Evolutionary conservation across 208 protist genomes (phyloP).

Genomic region (Jaenimonas drosophilae): DNA sequence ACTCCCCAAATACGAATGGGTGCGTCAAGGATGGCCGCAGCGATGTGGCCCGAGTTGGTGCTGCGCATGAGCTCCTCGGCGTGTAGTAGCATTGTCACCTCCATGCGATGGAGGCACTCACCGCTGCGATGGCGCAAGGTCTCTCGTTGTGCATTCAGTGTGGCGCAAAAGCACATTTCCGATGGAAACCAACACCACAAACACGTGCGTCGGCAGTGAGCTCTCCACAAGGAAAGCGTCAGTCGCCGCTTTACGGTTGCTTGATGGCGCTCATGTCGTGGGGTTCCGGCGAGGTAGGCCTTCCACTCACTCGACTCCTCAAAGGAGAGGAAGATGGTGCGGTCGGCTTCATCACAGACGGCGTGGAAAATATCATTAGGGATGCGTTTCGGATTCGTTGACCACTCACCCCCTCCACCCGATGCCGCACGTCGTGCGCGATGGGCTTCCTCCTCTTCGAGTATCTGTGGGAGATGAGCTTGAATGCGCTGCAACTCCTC

Average conservation of each 20-base stretch:
- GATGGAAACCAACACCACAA: slow-evolving; percentile 74
- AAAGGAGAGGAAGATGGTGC: slow-evolving; percentile 47
- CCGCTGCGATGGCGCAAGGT: slow-evolving; percentile 11
- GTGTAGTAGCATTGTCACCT: slow-evolving; percentile 71
- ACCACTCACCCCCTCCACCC: not conserved
- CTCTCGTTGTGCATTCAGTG: slow-evolving; percentile 27
- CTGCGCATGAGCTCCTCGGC: slow-evolving; percentile 71
- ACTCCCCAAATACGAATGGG: slow-evolving; percentile 67
- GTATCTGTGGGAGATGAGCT: slow-evolving; percentile 5
- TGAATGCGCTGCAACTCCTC: slow-evolving; percentile 16
- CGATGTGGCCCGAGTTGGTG: slow-evolving; percentile 80
- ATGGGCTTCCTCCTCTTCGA: slow-evolving; percentile 5
- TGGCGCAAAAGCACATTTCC: slow-evolving; percentile 50
- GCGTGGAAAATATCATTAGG: not conserved
- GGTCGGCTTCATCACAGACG: slow-evolving; percentile 4
- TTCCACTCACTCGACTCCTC: slow-evolving; percentile 64
- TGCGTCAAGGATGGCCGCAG: slow-evolving; percentile 56
- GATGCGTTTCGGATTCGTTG: not conserved
- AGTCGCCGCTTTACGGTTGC: slow-evolving; percentile 49
- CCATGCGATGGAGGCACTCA: too few relatives aligned
- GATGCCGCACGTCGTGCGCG: slow-evolving; percentile 7
- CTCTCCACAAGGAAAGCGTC: slow-evolving; percentile 31
- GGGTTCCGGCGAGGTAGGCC: slow-evolving; percentile 25
- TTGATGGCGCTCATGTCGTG: slow-evolving; percentile 18
- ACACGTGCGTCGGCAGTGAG: slow-evolving; percentile 31